Evolutionary conservation across 2,329 filamentous ascomycete species (phyloP), one percentile per base, ranked within the genome.

Genomic region (Grosmannia clavigera): DNA sequence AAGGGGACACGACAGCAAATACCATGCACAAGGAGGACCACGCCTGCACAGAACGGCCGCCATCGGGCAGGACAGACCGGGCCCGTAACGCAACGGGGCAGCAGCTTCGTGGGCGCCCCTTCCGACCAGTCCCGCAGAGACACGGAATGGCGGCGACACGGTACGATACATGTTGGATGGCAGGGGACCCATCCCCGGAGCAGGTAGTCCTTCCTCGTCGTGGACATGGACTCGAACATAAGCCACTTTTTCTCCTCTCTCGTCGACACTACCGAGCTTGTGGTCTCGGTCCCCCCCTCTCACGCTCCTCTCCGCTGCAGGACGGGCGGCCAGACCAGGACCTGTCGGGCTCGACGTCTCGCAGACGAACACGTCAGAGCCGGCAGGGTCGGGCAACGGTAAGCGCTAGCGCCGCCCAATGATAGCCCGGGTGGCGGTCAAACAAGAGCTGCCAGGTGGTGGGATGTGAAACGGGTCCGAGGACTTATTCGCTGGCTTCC

Each of bases 321-420:
- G 22, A 22, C 22, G 22, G 22, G 22, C 22, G 29, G 29, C 29
- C 29, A 31, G 29, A 31, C 29, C 29, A 31, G 29, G 29, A 31
- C 29, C 38, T 56, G 55, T 58, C 40, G 43, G 51, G 55, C 51
- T 60, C n/a, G 52, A 53, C 58, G 61, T 35, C 53, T 62, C 48
- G 48, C 31, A 46, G 38, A 19, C 25, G 54, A 48, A 57, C 61
- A 62, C 61, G 61, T 62, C 61, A 62, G 56, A 31, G 53, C 38
- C 14, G 35, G 53, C 33, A 38, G 33, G 27, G 33, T 38, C 53
- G 27, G 52, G 33, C 10, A 31, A 19, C 11, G 5, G 53, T 40
- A 38, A 25, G 31, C 35, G 33, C 53, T 40, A 40, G 53, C 19
- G 35, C 31, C n/a, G 22, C 33, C n/a, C 50, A 50, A 50, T 25